Evolutionary conservation across 441 rosid species (phyloP).

Genomic region (Populus hybrid): DNA sequence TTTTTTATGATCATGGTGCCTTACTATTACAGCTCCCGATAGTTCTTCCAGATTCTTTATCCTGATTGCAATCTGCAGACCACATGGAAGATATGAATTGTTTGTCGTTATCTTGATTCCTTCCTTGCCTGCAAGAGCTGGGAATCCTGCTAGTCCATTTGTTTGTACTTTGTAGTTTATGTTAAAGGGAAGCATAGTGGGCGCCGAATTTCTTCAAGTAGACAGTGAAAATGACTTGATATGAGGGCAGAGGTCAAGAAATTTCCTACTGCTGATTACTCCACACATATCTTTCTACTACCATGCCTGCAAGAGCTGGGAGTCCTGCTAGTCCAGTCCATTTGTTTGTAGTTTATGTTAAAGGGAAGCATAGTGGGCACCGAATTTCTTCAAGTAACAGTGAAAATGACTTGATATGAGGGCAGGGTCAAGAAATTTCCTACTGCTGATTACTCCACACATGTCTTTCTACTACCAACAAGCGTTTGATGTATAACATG

Average conservation of each 20-base stretch:
- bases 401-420: neutral
- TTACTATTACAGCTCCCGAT: neutral
- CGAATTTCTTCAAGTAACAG: neutral
- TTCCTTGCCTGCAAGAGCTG: neutral
- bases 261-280: neutral
- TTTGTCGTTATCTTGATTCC: neutral
- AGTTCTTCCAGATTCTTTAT: neutral
- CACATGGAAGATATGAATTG: neutral
- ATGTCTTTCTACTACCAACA: neutral
- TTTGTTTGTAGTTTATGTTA: neutral
- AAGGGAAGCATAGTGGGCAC: neutral
- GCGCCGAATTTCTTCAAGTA: neutral
- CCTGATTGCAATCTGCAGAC: neutral
- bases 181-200: neutral
- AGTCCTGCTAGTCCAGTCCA: neutral
- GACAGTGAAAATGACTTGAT: neutral
- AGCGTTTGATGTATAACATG: neutral
- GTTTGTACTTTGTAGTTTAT: neutral
- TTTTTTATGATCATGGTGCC: neutral
- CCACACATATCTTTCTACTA: neutral
- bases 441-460: neutral
- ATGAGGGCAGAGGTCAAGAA: neutral
- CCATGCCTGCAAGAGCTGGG: too few relatives aligned
- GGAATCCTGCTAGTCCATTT: neutral
- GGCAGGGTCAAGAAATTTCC: neutral